Conservation (phyloP, 2,329 filamentous ascomycete genomes). For the Lasiodiplodia sp. region DNA sequence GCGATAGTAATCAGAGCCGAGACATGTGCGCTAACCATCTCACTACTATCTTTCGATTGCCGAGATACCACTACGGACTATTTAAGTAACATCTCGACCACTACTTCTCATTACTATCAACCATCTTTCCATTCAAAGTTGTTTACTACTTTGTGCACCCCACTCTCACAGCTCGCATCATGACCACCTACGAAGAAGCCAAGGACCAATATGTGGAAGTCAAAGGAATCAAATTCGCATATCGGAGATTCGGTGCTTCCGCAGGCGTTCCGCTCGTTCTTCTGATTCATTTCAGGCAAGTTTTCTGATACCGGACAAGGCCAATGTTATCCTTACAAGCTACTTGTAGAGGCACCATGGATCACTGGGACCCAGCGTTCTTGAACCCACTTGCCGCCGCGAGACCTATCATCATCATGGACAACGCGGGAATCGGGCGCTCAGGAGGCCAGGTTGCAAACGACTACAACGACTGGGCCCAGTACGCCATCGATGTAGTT, state of each 20-base stretch:
- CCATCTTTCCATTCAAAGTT: not conserved
- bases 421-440: slow-evolving; percentile 58
- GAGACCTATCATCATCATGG: slow-evolving; percentile 56
- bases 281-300: slow-evolving; percentile 36
- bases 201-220: slow-evolving; percentile 18
- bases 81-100: not conserved
- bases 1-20: not conserved
- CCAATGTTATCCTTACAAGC: not conserved
- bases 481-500: slow-evolving; percentile 37
- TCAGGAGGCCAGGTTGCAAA: slow-evolving; percentile 53
- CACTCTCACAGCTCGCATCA: not conserved
- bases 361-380: slow-evolving; percentile 41
- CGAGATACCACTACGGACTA: not conserved
- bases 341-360: slow-evolving; percentile 33
- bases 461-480: slow-evolving; percentile 48
- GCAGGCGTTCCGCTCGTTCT: slow-evolving; percentile 35
- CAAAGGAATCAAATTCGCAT: slow-evolving; percentile 34
- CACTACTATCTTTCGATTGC: not conserved
- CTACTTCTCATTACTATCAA: not conserved
- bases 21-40: not conserved
- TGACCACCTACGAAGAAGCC: slow-evolving; percentile 27
- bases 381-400: slow-evolving; percentile 53
- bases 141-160: not conserved
- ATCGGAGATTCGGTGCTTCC: slow-evolving; percentile 34
- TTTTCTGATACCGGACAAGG: too few species aligned